Conservation (phyloP, 192 early-diverging fungal species). For the Ramicandelaber brevisporus region DNA sequence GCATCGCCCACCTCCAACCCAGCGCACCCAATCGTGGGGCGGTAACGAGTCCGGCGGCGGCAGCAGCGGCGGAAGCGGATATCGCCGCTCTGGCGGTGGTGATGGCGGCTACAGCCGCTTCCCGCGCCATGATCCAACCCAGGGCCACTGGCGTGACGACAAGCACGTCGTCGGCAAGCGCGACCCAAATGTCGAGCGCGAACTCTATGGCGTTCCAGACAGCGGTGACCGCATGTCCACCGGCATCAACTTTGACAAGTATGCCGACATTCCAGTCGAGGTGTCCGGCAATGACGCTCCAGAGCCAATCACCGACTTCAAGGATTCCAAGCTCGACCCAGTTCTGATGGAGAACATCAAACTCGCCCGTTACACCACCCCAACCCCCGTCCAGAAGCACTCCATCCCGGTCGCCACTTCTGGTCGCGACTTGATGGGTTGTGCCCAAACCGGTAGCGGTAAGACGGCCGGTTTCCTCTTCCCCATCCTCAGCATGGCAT, state of each 20-base stretch:
- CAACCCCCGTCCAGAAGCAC: slow-evolving; percentile 91
- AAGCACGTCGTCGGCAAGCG: slow-evolving; percentile 50
- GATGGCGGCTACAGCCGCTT: slow-evolving; percentile 5
- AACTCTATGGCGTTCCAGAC: slow-evolving; percentile 48
- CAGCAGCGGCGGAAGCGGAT: slow-evolving; percentile 13
- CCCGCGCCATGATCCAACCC: slow-evolving; percentile 15
- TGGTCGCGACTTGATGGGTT: slow-evolving; percentile 93
- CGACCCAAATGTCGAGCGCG: slow-evolving; percentile 52
- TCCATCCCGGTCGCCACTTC: slow-evolving; percentile 57
- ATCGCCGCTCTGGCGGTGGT: slow-evolving; percentile 5
- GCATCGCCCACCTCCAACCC: too few species aligned
- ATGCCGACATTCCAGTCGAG: slow-evolving; percentile 95
- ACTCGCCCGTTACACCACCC: slow-evolving; percentile 59
- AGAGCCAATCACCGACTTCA: slow-evolving; percentile 32
- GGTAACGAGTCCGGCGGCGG: slow-evolving; percentile 14
- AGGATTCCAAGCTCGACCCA: slow-evolving; percentile 49
- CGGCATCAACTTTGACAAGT: slow-evolving; percentile 98
- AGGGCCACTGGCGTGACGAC: slow-evolving; percentile 48
- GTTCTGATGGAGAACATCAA: slow-evolving; percentile 77
- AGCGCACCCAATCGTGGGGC: slow-evolving; percentile 22
- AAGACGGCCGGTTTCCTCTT: slow-evolving; percentile 96
- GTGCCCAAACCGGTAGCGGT: slow-evolving; percentile 88
- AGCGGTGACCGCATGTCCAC: slow-evolving; percentile 54
- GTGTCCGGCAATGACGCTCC: slow-evolving; percentile 47
- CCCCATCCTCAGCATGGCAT: slow-evolving; percentile 82